Evolutionary conservation across 2,329 filamentous ascomycete species (phyloP).

Genomic region (Aphanocladium album): DNA sequence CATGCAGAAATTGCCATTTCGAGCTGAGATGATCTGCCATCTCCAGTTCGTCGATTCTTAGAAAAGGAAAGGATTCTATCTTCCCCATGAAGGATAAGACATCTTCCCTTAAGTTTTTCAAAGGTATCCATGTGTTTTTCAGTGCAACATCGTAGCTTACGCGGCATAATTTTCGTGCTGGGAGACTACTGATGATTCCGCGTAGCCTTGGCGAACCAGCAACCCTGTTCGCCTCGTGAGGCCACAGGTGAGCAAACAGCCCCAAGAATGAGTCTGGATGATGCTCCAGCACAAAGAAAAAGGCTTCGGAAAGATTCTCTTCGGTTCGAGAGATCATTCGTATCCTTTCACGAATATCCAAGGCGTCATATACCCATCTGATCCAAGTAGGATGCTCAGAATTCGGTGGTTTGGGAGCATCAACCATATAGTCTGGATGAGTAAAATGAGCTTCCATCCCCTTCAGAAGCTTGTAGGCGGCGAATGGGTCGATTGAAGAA

Average conservation of each 20-base stretch:
- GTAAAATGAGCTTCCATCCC: not conserved
- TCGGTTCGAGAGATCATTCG: not conserved
- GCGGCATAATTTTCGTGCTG: too few species aligned
- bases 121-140: too few species aligned
- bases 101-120: too few species aligned
- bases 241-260: constrained; percentile 4
- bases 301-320: not conserved
- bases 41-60: not conserved
- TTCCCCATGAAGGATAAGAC: too few species aligned
- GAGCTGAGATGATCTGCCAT: not conserved
- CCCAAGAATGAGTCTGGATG: not conserved
- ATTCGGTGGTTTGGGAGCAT: not conserved
- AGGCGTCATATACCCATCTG: constrained; percentile 5
- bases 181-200: too few species aligned
- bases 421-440: not conserved
- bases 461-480: not conserved
- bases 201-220: too few species aligned
- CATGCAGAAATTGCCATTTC: constrained; percentile 9
- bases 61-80: too few species aligned
- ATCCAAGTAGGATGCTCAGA: constrained; percentile 1
- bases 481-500: not conserved
- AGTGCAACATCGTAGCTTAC: too few species aligned
- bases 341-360: constrained; percentile 5
- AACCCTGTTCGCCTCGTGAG: not conserved
- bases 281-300: not conserved